A percentile compares a stretch with the other conserved stretches of the same genome.
Conservation (phyloP, 441 rosid species). For the Adansonia madagascariensis region DNA sequence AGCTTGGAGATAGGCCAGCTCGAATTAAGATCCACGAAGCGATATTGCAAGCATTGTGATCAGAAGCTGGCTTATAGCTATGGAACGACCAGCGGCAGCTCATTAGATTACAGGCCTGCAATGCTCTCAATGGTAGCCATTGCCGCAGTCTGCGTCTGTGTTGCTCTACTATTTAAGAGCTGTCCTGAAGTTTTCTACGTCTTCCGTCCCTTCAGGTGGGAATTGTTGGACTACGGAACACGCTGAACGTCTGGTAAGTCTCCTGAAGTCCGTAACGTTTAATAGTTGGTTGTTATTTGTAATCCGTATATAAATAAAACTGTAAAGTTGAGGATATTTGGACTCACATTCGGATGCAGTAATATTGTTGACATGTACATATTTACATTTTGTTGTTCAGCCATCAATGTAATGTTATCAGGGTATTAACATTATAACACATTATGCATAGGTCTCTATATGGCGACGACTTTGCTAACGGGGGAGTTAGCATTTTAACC, state of each 20-base stretch:
- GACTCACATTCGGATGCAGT: not conserved
- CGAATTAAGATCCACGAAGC: conserved; percentile 27
- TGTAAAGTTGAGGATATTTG: conserved; percentile 10
- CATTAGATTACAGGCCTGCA: conserved; percentile 79
- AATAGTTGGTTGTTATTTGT: conserved; percentile 22
- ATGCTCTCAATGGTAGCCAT: conserved; percentile 92
- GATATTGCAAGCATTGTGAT: conserved; percentile 66
- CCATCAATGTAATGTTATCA: conserved; percentile 16
- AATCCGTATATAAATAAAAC: conserved; percentile 14
- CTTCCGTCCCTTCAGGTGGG: conserved; percentile 96
- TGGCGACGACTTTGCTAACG: too few species aligned
- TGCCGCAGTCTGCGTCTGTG: conserved; percentile 93
- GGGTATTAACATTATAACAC: not conserved
- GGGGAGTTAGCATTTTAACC: not conserved
- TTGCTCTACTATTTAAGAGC: conserved; percentile 91
- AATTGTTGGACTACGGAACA: conserved; percentile 71
- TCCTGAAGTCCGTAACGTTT: not conserved
- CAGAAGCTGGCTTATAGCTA: conserved; percentile 56
- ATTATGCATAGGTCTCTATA: conserved; percentile 13
- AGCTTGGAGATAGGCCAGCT: conserved; percentile 57
- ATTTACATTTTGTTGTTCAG: conserved; percentile 4
- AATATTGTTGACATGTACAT: not conserved
- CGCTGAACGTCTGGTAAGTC: conserved; percentile 40
- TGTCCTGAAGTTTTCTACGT: conserved; percentile 81
- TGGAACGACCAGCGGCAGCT: conserved; percentile 42